These are phyloP conservation scores for Verticillium longisporum DNA, from an alignment of 2,329 filamentous ascomycete species.

Conservation along the genomic window DNA sequence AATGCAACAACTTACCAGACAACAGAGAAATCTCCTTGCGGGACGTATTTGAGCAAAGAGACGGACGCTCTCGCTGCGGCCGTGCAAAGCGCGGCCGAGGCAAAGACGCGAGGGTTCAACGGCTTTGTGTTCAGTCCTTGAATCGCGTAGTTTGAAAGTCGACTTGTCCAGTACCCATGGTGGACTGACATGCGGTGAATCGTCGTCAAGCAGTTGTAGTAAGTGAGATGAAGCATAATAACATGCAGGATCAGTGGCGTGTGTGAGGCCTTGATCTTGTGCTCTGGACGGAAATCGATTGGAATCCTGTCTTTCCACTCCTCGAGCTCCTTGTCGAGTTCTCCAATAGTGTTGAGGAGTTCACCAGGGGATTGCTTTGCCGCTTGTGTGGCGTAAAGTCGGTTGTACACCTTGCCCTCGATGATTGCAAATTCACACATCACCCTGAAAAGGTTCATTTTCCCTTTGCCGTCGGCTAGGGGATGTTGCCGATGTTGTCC, in stretches of 20 bases:
- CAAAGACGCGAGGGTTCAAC: slow-evolving; percentile 89
- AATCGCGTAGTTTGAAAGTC: slow-evolving; percentile 89
- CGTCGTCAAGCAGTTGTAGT: slow-evolving; percentile 96
- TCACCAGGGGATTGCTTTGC: slow-evolving; percentile 89
- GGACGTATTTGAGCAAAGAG: slow-evolving; percentile 89
- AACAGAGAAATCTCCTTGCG: slow-evolving; percentile 88
- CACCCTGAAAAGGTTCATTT: slow-evolving; percentile 89
- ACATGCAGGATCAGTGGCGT: slow-evolving; percentile 92
- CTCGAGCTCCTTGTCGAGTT: slow-evolving; percentile 83
- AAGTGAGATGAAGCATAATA: slow-evolving; percentile 90
- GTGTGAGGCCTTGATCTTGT: slow-evolving; percentile 89
- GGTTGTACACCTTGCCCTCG: slow-evolving; percentile 89
- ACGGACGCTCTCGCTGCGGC: slow-evolving; percentile 90
- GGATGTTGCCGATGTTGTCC: slow-evolving; percentile 93
- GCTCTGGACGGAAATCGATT: slow-evolving; percentile 91
- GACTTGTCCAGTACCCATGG: slow-evolving; percentile 95
- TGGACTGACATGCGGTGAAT: slow-evolving; percentile 99
- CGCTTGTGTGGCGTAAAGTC: slow-evolving; percentile 86
- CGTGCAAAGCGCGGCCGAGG: slow-evolving; percentile 86
- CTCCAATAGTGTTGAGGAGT: slow-evolving; percentile 88
- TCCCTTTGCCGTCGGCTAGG: slow-evolving; percentile 78
- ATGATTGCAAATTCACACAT: slow-evolving; percentile 91
- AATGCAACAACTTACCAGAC: slow-evolving; percentile 66
- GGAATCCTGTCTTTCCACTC: slow-evolving; percentile 96
- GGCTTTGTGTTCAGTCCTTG: slow-evolving; percentile 87